These are phyloP conservation scores for Rusavskia elegans DNA, from an alignment of 495 filamentous ascomycete genomes.

Conservation along the genomic window DNA sequence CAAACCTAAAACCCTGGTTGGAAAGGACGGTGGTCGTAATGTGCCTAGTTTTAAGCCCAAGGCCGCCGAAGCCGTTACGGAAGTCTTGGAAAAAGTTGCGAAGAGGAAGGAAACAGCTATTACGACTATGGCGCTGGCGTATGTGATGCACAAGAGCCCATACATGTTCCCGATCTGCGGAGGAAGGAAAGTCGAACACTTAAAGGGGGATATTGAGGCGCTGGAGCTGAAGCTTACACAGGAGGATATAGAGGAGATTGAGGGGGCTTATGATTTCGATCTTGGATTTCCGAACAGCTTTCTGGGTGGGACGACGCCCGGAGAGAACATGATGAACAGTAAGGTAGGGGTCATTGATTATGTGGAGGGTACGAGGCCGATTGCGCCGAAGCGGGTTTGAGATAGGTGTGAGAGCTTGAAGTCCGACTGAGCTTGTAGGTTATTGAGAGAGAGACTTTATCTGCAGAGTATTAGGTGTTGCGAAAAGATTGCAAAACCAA, in stretches of 20 bases:
- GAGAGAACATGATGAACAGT: neutral
- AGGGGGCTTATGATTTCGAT: slow-evolving; percentile 31
- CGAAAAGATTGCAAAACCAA: too few relatives aligned
- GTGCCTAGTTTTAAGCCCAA: slow-evolving; percentile 9
- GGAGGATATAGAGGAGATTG: slow-evolving; percentile 42
- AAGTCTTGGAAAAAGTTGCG: slow-evolving; percentile 40
- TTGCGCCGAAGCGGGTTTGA: too few relatives aligned
- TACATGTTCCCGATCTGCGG: slow-evolving; percentile 67
- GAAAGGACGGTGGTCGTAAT: slow-evolving; percentile 19
- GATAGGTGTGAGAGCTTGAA: too few relatives aligned
- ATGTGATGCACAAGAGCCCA: slow-evolving; percentile 55
- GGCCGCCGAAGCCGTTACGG: slow-evolving; percentile 34
- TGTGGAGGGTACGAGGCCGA: neutral
- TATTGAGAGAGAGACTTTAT: too few relatives aligned
- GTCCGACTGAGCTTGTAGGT: too few relatives aligned
- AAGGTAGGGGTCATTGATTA: neutral
- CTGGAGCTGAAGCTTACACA: slow-evolving; percentile 34
- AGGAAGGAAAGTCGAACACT: slow-evolving; percentile 45
- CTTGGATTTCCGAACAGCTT: slow-evolving; percentile 36
- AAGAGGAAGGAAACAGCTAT: slow-evolving; percentile 30
- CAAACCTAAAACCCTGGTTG: slow-evolving; percentile 22
- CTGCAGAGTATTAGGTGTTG: too few relatives aligned
- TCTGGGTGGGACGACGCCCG: slow-evolving; percentile 11
- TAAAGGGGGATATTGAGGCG: slow-evolving; percentile 47
- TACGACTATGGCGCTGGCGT: slow-evolving; percentile 52